Percentiles rank a stretch among this genome's conserved stretches.
Conservation (phyloP, 2,329 filamentous ascomycete species). For the Camillea tinctor region DNA sequence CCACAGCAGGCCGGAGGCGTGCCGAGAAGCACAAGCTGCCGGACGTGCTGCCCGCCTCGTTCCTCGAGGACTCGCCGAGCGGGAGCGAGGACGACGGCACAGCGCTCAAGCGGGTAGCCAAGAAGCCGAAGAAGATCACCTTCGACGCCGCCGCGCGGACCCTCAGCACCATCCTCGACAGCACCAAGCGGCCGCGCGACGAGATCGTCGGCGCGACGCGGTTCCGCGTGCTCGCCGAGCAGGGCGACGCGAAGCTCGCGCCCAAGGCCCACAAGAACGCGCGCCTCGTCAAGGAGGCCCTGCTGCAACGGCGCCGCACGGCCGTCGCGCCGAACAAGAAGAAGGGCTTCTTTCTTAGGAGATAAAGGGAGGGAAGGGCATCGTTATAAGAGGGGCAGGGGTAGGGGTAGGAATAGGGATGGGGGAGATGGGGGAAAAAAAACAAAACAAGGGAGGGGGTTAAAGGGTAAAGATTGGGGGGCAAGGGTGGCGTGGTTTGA, state of each 20-base stretch:
- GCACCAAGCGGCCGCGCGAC: conserved; percentile 44
- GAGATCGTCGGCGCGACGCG: conserved; percentile 52
- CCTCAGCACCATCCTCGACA: conserved; percentile 36
- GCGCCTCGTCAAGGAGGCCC: conserved; percentile 40
- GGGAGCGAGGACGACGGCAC: conserved; percentile 22
- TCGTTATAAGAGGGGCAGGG: background rate
- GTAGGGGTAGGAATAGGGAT: background rate
- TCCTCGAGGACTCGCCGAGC: conserved; percentile 49
- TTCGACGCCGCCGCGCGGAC: conserved; percentile 41
- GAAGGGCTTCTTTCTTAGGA: conserved; percentile 46
- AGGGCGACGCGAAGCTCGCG: conserved; percentile 46
- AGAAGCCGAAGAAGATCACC: conserved; percentile 43
- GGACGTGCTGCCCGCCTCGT: conserved; percentile 50
- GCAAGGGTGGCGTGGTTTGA: too few species aligned
- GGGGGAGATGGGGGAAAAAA: background rate
- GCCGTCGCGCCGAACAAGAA: conserved; percentile 30
- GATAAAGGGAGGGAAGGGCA: conserved; percentile 15
- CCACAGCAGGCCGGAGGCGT: conserved; percentile 26
- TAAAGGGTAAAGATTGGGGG: too few species aligned
- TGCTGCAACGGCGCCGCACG: conserved; percentile 46
- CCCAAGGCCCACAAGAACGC: conserved; percentile 47
- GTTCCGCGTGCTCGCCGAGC: conserved; percentile 48
- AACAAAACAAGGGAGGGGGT: too few species aligned
- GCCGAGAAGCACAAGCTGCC: conserved; percentile 40
- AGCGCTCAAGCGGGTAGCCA: conserved; percentile 21